phyloP scores from a whole-genome alignment of 1,139 yeast species.

The Sugiyamaella pinicola region DNA sequence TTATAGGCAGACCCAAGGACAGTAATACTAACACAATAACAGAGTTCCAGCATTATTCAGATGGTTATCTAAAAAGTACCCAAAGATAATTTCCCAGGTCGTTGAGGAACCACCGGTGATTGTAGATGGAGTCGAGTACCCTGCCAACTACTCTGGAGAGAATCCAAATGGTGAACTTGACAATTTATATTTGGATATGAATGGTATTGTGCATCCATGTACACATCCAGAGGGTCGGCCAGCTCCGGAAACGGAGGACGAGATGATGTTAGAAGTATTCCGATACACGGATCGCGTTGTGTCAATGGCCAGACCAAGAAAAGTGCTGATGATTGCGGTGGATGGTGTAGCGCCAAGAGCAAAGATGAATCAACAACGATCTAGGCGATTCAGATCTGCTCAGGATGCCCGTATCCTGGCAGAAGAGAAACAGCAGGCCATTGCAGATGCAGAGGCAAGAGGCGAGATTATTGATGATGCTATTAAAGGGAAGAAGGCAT shows the following conservation, averaged over 20 bases:
- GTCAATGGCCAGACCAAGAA: slow-evolving; percentile 92
- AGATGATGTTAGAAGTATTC: slow-evolving; percentile 89
- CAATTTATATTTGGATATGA: slow-evolving; percentile 90
- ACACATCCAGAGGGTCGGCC: slow-evolving; percentile 95
- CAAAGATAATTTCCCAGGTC: slow-evolving; percentile 90
- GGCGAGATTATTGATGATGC: slow-evolving; percentile 49
- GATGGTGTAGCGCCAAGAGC: slow-evolving; percentile 99
- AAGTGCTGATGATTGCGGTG: slow-evolving; percentile 85
- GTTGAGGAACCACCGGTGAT: slow-evolving; percentile 66
- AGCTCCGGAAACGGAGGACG: slow-evolving; percentile 92
- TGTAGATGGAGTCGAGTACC: slow-evolving; percentile 61
- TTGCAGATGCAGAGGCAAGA: slow-evolving; percentile 50
- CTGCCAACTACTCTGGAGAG: slow-evolving; percentile 68
- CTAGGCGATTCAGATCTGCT: slow-evolving; percentile 95
- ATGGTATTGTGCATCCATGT: slow-evolving; percentile 97
- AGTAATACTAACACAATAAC: background rate
- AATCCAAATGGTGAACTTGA: slow-evolving; percentile 97
- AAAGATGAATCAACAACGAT: slow-evolving; percentile 98
- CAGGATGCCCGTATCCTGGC: slow-evolving; percentile 73
- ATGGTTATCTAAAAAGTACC: slow-evolving; percentile 92
- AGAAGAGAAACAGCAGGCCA: slow-evolving; percentile 46
- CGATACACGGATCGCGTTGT: slow-evolving; percentile 86
- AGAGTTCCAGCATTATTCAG: slow-evolving; percentile 92
- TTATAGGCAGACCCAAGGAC: background rate
- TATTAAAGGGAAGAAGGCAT: slow-evolving; percentile 52